Evolutionary conservation across 768 basidiomycete genomes (phyloP).

Genomic region (Auricularia heimuer): DNA sequence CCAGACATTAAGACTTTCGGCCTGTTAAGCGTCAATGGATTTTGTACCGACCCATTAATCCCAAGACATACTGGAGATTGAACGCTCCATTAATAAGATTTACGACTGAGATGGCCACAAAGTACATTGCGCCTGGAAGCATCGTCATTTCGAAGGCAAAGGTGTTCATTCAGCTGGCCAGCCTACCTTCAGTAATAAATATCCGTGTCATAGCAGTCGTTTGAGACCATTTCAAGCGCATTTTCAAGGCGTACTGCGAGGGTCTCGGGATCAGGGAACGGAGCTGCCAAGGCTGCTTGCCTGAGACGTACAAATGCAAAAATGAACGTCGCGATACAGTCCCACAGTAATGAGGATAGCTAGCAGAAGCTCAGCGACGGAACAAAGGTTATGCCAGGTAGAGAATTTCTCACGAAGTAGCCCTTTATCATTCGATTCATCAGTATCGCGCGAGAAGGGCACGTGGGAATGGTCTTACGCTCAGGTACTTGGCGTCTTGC

Average conservation of each 20-base stretch:
- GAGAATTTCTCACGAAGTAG: not conserved
- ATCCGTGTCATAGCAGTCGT: not conserved
- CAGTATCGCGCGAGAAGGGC: not conserved
- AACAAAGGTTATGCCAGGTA: not conserved
- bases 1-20: not conserved
- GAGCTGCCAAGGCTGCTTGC: not conserved
- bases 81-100: not conserved
- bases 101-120: not conserved
- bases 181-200: not conserved
- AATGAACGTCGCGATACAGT: not conserved
- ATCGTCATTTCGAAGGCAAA: not conserved
- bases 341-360: not conserved
- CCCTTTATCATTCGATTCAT: not conserved
- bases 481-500: not conserved
- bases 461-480: not conserved
- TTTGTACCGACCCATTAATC: not conserved
- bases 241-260: not conserved
- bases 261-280: not conserved
- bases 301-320: not conserved
- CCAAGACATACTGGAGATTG: not conserved
- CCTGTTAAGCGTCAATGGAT: not conserved
- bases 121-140: not conserved
- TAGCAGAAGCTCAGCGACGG: not conserved
- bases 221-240: not conserved
- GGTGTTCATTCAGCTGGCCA: not conserved